Evolutionary conservation across 768 basidiomycete species (phyloP).

Genomic region (Boletus pseudopeckii): DNA sequence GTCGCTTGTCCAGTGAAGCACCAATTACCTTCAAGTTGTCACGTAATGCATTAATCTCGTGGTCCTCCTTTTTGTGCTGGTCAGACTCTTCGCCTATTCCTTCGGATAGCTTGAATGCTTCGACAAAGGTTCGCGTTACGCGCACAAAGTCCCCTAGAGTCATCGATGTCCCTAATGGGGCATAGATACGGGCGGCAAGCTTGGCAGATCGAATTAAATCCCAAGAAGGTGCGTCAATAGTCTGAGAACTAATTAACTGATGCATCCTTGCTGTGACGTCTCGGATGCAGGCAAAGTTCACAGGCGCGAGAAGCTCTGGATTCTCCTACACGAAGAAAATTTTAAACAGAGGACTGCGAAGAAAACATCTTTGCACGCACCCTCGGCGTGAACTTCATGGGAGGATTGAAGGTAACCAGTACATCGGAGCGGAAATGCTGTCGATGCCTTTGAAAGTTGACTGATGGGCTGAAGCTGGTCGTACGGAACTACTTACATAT

Average conservation of each 20-base stretch:
- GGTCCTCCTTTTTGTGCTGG: constrained; percentile 24
- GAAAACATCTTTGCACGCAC: constrained; percentile 28
- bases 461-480: not conserved
- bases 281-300: constrained; percentile 59
- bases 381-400: constrained; percentile 57
- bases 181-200: constrained; percentile 76
- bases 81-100: constrained; percentile 23
- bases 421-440: constrained; percentile 89
- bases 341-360: not conserved
- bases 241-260: constrained; percentile 68
- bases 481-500: constrained; percentile 49
- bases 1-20: not conserved
- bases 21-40: constrained; percentile 57
- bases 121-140: constrained; percentile 69
- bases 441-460: constrained; percentile 54
- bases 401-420: constrained; percentile 75
- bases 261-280: constrained; percentile 60
- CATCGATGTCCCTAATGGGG: constrained; percentile 84
- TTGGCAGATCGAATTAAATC: constrained; percentile 70
- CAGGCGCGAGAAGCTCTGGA: constrained; percentile 67
- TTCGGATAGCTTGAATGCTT: constrained; percentile 59
- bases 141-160: constrained; percentile 81
- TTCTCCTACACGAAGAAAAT: constrained; percentile 44
- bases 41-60: constrained; percentile 36
- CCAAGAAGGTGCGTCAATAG: constrained; percentile 85